Percentiles rank a stretch among this genome's conserved stretches.
Conservation (phyloP, 495 filamentous ascomycete species). For the Aspergillus conjunctus region DNA sequence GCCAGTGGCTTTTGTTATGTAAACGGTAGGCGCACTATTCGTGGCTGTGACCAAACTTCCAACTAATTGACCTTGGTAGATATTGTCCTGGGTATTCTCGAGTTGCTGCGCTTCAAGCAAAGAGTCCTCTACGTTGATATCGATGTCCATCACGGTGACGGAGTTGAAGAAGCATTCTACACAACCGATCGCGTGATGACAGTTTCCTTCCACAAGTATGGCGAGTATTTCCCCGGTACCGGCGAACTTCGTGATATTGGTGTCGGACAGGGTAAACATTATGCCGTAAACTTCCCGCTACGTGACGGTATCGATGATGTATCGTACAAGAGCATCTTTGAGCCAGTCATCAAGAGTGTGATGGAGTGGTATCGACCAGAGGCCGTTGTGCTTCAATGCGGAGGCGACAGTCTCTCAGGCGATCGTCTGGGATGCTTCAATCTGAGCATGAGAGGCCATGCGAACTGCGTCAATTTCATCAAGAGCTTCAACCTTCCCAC, state of each 20-base stretch:
- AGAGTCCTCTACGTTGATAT: slow-evolving; percentile 97
- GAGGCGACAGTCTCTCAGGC: slow-evolving; percentile 91
- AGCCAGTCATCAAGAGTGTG: slow-evolving; percentile 87
- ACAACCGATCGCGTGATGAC: slow-evolving; percentile 99
- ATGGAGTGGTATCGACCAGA: slow-evolving; percentile 97
- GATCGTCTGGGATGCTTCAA: slow-evolving; percentile 98
- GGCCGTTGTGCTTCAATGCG: slow-evolving; percentile 95
- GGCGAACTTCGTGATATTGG: slow-evolving; percentile 95
- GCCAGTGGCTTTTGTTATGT: slow-evolving; percentile 98
- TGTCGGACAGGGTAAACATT: slow-evolving; percentile 89
- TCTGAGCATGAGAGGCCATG: slow-evolving; percentile 94
- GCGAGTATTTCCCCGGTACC: slow-evolving; percentile 97
- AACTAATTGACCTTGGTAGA: slow-evolving; percentile 54
- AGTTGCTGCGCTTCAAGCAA: slow-evolving; percentile 90
- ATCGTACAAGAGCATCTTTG: slow-evolving; percentile 93
- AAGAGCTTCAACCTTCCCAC: slow-evolving; percentile 91
- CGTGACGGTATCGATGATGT: slow-evolving; percentile 93
- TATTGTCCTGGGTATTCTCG: slow-evolving; percentile 94
- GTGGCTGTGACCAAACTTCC: not conserved
- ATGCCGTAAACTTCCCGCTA: slow-evolving; percentile 94
- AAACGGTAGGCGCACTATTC: slow-evolving; percentile 63
- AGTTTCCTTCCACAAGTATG: slow-evolving; percentile 97
- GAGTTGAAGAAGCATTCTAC: slow-evolving; percentile 97
- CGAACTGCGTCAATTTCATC: slow-evolving; percentile 95
- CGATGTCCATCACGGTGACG: slow-evolving; percentile 97